These are phyloP conservation scores for Babesia sp. DNA, from an alignment of 169 alveolate genomes.

Conservation along the genomic window DNA sequence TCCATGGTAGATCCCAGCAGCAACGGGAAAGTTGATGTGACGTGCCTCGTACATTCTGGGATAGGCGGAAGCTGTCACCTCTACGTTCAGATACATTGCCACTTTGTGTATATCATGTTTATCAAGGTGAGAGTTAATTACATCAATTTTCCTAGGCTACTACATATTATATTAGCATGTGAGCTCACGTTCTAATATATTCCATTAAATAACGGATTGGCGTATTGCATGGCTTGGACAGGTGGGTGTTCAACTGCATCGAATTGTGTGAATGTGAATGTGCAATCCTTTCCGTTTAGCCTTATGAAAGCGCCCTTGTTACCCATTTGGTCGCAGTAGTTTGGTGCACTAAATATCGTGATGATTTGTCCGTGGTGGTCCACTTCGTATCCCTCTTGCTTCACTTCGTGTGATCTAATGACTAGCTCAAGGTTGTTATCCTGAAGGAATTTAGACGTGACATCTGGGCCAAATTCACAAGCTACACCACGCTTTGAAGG, in stretches of 20 bases:
- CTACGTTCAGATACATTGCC: no score
- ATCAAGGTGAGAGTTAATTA: no score
- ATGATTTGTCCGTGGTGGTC: conserved; percentile 95
- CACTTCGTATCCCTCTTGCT: conserved; percentile 96
- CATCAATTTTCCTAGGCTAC: no score
- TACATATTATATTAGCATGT: no score
- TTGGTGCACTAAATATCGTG: conserved; percentile 99
- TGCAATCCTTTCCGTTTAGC: conserved; percentile 87
- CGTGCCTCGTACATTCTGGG: no score
- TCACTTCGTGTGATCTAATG: conserved; percentile 97
- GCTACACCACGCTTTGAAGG: conserved; percentile 98
- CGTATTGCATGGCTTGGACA: conserved; percentile 92
- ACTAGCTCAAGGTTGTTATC: conserved; percentile 88
- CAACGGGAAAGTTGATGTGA: no score
- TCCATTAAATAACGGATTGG: conserved; percentile 78
- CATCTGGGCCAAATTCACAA: conserved; percentile 95
- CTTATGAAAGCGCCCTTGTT: conserved; percentile 95
- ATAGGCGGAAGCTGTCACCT: no score
- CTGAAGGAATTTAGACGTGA: conserved; percentile 90
- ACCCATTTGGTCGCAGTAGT: conserved; percentile 99
- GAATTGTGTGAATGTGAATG: conserved; percentile 88
- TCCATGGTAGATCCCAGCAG: no score
- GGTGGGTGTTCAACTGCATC: conserved; percentile 93
- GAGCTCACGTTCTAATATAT: conserved; percentile 64
- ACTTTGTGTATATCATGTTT: no score